Conservation (phyloP, 1,139 yeast species). For the Chernovozyma sophiae-reginae region DNA sequence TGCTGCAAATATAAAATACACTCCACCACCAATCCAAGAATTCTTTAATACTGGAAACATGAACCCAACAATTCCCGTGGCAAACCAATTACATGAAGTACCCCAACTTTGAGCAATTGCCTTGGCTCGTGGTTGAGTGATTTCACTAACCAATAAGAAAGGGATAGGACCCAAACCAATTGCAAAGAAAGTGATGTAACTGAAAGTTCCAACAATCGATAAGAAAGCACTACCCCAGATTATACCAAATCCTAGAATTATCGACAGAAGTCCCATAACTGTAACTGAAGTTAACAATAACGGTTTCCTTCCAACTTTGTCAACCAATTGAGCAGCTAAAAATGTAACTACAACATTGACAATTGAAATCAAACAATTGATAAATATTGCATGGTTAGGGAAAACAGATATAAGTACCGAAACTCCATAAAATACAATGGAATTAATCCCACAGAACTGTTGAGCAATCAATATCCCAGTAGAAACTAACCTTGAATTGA, state of each 20-base stretch:
- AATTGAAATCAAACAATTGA: constrained; percentile 71
- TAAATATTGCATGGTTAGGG: constrained; percentile 64
- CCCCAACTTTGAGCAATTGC: constrained; percentile 93
- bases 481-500: constrained; percentile 60
- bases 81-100: constrained; percentile 84
- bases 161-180: constrained; percentile 95
- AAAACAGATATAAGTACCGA: constrained; percentile 65
- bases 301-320: constrained; percentile 71
- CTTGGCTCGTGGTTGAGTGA: constrained; percentile 73
- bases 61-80: constrained; percentile 79
- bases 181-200: constrained; percentile 81
- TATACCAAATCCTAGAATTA: constrained; percentile 66
- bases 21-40: constrained; percentile 64
- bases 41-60: constrained; percentile 70
- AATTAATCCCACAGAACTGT: constrained; percentile 89
- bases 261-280: constrained; percentile 66
- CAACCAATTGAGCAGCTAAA: constrained; percentile 68
- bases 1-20: constrained; percentile 68
- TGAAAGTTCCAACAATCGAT: constrained; percentile 63
- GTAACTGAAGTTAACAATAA: constrained; percentile 60
- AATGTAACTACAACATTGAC: constrained; percentile 72
- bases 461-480: constrained; percentile 79
- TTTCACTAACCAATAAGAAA: constrained; percentile 81
- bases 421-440: constrained; percentile 90
- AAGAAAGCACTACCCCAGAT: constrained; percentile 43